Evolutionary conservation across 495 filamentous ascomycete species (phyloP), one percentile per base, ranked within the genome.

Genomic region (Bombardia bombarda): DNA sequence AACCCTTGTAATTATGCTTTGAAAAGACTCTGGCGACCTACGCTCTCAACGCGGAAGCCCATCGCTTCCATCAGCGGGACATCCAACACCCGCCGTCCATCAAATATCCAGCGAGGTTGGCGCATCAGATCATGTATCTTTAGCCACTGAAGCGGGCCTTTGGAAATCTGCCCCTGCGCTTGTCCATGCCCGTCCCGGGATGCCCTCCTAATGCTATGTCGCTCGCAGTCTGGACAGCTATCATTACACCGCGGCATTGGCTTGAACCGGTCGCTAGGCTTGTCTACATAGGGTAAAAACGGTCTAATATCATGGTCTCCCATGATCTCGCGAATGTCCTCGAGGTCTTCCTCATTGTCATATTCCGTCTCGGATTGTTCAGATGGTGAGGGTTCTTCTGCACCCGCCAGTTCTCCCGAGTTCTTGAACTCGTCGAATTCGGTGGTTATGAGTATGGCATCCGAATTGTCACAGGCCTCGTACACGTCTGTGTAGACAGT

Each of bases 61-160:
- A 85, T 53, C 31, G 56, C 63, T 28, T 70, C 67, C 55, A 87
- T 64, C 46, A 72, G 69, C 12, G 48, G 52, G 7, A 65, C 61
- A 50, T 86, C 74, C 12, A 87, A 56, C 19, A 83, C 63, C 21
- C 79, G 75, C 22, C 79, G 70, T 20, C 83, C 83, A 45, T 87
- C 83, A 57, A 87, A 86, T 14, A 86, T 60, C 63, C 76, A 82
- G 54, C 72, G 74, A 1, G 83, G 83, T 40, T 77, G 72, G 25
- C 67, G 66, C 80, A 87, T 83, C 13, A 63, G 58, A n/a, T 56
- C 55, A 39, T 62, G 58, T 10, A 75, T 65, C 21, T 64, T 65
- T 12, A 60, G 52, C 77, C 77, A 80, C 42, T 80, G 74, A 37
- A 80, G 36, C 8, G 61, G 52, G 16, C 49, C 42, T 50, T 52